Conservation (phyloP, 768 basidiomycete species). For the Boletus vinaceobasis region DNA sequence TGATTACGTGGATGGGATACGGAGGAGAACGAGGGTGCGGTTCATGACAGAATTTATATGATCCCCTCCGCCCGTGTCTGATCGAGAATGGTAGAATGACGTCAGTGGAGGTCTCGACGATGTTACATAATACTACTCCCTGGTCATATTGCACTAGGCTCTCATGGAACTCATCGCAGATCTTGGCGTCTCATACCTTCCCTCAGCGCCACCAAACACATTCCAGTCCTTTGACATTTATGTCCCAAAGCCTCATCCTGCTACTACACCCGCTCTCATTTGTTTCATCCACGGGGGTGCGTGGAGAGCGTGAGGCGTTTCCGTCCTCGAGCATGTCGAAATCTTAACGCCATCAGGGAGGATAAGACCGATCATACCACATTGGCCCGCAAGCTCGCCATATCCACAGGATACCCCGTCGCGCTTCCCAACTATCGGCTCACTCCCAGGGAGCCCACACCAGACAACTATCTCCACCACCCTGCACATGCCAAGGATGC, state of each 20-base stretch:
- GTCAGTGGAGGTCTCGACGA: constrained; percentile 12
- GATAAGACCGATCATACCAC: constrained; percentile 61
- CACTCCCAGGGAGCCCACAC: constrained; percentile 44
- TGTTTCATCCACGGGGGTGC: constrained; percentile 84
- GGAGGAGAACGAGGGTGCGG: not conserved
- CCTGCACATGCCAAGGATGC: constrained; percentile 70
- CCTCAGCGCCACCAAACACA: constrained; percentile 21
- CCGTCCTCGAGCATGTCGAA: not conserved
- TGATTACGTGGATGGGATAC: constrained; percentile 36
- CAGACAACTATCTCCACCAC: constrained; percentile 46
- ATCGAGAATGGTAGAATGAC: constrained; percentile 21
- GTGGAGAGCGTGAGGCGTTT: constrained; percentile 63
- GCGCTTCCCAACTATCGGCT: constrained; percentile 79
- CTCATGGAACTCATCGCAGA: constrained; percentile 14
- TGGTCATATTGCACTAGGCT: not conserved
- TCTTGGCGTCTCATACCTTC: constrained; percentile 37
- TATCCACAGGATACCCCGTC: constrained; percentile 51
- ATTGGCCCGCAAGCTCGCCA: constrained; percentile 53
- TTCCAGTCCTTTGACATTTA: constrained; percentile 57
- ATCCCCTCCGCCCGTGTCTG: not conserved
- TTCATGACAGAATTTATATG: constrained; percentile 12
- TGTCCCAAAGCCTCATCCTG: constrained; percentile 32
- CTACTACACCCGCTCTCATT: constrained; percentile 41
- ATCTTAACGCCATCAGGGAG: constrained; percentile 45
- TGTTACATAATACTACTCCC: not conserved